phyloP scores from a whole-genome alignment of 2,329 filamentous ascomycete species.

The Alternaria sp. region DNA sequence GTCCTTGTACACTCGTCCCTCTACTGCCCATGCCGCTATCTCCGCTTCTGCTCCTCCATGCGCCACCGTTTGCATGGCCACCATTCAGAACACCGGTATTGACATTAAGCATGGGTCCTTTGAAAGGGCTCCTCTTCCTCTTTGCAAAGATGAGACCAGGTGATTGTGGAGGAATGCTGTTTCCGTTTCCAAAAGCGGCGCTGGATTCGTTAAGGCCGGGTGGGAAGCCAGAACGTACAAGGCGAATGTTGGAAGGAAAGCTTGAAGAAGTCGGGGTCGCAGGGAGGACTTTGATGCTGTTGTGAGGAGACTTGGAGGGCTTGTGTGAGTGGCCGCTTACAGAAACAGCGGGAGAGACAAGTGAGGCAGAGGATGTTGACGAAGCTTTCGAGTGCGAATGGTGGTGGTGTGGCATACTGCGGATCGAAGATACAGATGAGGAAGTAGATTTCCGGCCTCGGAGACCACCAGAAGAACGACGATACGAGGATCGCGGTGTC shows the following conservation, averaged over 20 bases:
- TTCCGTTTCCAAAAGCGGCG: conserved; percentile 60
- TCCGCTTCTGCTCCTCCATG: conserved; percentile 12
- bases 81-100: conserved; percentile 43
- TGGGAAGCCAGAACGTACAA: conserved; percentile 69
- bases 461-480: conserved; percentile 82
- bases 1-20: conserved; percentile 69
- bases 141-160: conserved; percentile 80
- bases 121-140: conserved; percentile 82
- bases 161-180: conserved; percentile 58
- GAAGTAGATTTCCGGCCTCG: conserved; percentile 95
- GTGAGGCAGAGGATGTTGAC: conserved; percentile 83
- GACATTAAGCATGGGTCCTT: conserved; percentile 72
- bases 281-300: conserved; percentile 91
- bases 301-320: conserved; percentile 79
- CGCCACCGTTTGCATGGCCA: background rate
- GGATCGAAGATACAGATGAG: conserved; percentile 90
- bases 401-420: conserved; percentile 79
- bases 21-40: conserved; percentile 31
- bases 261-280: conserved; percentile 77
- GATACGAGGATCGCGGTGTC: conserved; percentile 86
- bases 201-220: conserved; percentile 39
- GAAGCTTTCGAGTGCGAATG: conserved; percentile 93
- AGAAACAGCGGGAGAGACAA: conserved; percentile 56
- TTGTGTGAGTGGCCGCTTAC: conserved; percentile 68
- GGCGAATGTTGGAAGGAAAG: conserved; percentile 86